A percentile compares a stretch with the other conserved stretches of the same genome.
These are phyloP conservation scores for Chamaenerion angustifolium DNA, from an alignment of 345 rosid species.

Conservation along the genomic window DNA sequence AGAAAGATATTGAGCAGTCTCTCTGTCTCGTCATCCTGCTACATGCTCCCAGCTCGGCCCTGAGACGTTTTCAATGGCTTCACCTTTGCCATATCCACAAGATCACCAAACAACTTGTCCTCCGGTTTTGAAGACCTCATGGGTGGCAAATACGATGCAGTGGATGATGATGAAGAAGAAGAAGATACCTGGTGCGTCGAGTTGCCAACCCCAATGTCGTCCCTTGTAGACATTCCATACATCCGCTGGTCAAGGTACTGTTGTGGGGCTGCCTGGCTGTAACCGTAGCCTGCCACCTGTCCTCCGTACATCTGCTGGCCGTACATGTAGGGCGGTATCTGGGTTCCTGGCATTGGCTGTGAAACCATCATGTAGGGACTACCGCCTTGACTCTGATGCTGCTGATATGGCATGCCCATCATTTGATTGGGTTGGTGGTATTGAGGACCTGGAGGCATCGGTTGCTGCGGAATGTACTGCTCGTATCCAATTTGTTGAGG, in stretches of 20 bases:
- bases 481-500: conserved; percentile 33
- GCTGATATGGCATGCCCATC: conserved; percentile 23
- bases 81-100: conserved; percentile 77
- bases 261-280: conserved; percentile 39
- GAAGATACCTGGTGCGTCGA: conserved; percentile 30
- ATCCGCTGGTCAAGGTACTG: conserved; percentile 68
- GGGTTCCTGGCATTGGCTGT: conserved; percentile 33
- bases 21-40: conserved; percentile 16
- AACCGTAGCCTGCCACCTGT: conserved; percentile 65
- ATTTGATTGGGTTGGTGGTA: conserved; percentile 29
- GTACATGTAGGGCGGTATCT: conserved; percentile 26
- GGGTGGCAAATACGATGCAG: conserved; percentile 43
- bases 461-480: conserved; percentile 11
- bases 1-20: no score
- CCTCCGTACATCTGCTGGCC: conserved; percentile 60
- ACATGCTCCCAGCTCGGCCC: conserved; percentile 76
- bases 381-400: conserved; percentile 45
- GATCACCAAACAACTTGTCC: conserved; percentile 93
- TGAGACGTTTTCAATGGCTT: conserved; percentile 55
- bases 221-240: conserved; percentile 56
- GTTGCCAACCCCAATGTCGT: conserved; percentile 28
- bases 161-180: conserved; percentile 13
- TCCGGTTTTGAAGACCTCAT: conserved; percentile 54
- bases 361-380: conserved; percentile 47
- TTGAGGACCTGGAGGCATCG: conserved; percentile 16